phyloP scores from a whole-genome alignment of 768 basidiomycete species.

The Auriscalpium orientale region DNA sequence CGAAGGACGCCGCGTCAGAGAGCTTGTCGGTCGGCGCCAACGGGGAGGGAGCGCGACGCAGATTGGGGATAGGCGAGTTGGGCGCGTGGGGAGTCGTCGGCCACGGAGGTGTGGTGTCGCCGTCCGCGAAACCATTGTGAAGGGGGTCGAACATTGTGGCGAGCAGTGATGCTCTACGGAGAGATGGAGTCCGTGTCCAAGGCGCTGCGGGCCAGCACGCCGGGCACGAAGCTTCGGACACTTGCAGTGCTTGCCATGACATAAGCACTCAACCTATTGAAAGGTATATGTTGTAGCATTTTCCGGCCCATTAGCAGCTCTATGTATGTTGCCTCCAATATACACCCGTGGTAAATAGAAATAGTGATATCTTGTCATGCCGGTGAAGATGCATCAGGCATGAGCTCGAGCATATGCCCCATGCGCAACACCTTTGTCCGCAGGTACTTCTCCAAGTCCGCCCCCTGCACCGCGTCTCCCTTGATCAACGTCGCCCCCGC shows the following conservation, averaged over 20 bases:
- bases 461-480: slow-evolving; percentile 64
- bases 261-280: no score
- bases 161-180: neutral
- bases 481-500: slow-evolving; percentile 78
- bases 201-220: no score
- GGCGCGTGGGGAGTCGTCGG: slow-evolving; percentile 73
- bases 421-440: slow-evolving; percentile 94
- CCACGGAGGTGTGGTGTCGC: slow-evolving; percentile 57
- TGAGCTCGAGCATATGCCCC: slow-evolving; percentile 84
- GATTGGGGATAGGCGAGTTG: slow-evolving; percentile 63
- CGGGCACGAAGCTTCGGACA: no score
- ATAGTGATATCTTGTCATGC: neutral
- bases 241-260: no score
- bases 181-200: no score
- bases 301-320: no score
- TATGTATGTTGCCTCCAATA: no score
- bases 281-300: no score
- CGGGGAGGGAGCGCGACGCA: slow-evolving; percentile 53
- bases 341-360: no score
- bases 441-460: slow-evolving; percentile 90
- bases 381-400: slow-evolving; percentile 9
- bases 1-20: slow-evolving; percentile 46
- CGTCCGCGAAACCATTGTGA: slow-evolving; percentile 39
- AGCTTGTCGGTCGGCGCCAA: slow-evolving; percentile 42
- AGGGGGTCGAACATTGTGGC: slow-evolving; percentile 67